Conservation (phyloP, 768 basidiomycete species). For the Paxillus rubicundulus region DNA sequence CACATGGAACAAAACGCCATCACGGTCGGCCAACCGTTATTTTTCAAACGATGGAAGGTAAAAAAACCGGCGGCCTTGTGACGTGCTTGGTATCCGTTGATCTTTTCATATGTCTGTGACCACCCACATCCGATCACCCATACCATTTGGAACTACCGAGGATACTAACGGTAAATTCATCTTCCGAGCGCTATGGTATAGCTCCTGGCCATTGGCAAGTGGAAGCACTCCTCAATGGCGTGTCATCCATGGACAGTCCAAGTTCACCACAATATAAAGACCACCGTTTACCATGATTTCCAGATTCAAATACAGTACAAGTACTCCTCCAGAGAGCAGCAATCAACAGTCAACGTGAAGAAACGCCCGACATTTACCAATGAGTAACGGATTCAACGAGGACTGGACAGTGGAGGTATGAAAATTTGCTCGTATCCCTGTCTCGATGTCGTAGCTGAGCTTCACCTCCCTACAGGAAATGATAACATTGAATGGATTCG, state of each 20-base stretch:
- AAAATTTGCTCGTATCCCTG: neutral
- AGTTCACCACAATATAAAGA: neutral
- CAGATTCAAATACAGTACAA: neutral
- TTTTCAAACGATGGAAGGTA: neutral
- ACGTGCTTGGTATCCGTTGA: neutral
- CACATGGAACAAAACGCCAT: neutral
- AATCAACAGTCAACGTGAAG: neutral
- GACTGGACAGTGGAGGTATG: constrained; percentile 7
- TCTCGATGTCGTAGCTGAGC: neutral
- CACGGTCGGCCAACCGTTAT: neutral
- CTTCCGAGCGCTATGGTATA: neutral
- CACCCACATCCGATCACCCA: neutral
- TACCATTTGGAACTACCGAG: neutral
- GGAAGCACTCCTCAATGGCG: neutral
- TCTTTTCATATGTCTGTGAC: neutral
- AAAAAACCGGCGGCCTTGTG: neutral
- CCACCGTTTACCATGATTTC: neutral
- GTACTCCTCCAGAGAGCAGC: neutral
- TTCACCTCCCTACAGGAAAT: neutral
- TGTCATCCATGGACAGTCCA: neutral
- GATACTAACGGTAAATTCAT: neutral
- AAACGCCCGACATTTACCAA: neutral
- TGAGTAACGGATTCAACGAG: neutral
- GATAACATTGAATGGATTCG: neutral
- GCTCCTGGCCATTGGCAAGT: neutral